Evolutionary conservation across 2,329 filamentous ascomycete genomes (phyloP).

Genomic region (Proliferodiscus dingleyae): DNA sequence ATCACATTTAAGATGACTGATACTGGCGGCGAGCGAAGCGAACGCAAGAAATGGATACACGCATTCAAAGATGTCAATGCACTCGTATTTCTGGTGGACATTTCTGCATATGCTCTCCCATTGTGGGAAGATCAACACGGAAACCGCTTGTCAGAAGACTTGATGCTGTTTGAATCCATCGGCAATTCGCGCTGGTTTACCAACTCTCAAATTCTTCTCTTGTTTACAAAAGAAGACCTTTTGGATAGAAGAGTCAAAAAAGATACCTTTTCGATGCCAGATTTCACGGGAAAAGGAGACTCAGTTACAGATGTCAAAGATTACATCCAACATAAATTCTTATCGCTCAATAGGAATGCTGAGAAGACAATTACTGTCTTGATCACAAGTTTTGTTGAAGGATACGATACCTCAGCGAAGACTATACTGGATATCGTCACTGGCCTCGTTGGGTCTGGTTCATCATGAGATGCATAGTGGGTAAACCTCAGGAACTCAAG

Average conservation of each 20-base stretch:
- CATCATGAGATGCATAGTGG: too few relatives aligned
- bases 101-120: slow-evolving; percentile 83
- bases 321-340: slow-evolving; percentile 1
- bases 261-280: slow-evolving; percentile 70
- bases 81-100: slow-evolving; percentile 93
- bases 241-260: slow-evolving; percentile 71
- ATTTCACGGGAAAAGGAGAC: slow-evolving; percentile 53
- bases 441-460: too few relatives aligned
- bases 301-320: slow-evolving; percentile 2
- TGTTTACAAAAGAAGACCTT: slow-evolving; percentile 71
- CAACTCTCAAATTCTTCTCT: slow-evolving; percentile 68
- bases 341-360: not conserved
- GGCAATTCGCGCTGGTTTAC: slow-evolving; percentile 70
- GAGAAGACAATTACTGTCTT: not conserved
- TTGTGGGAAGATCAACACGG: not conserved
- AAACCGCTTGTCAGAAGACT: not conserved
- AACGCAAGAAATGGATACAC: slow-evolving; percentile 99
- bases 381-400: not conserved
- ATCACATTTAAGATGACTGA: slow-evolving; percentile 93
- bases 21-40: slow-evolving; percentile 89
- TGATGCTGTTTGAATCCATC: slow-evolving; percentile 62
- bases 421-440: not conserved
- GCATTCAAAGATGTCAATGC: slow-evolving; percentile 98
- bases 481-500: too few relatives aligned
- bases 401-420: not conserved